These are phyloP conservation scores for Picochlorum costavermella DNA, from an alignment of 139 green algal genomes.

Conservation along the genomic window DNA sequence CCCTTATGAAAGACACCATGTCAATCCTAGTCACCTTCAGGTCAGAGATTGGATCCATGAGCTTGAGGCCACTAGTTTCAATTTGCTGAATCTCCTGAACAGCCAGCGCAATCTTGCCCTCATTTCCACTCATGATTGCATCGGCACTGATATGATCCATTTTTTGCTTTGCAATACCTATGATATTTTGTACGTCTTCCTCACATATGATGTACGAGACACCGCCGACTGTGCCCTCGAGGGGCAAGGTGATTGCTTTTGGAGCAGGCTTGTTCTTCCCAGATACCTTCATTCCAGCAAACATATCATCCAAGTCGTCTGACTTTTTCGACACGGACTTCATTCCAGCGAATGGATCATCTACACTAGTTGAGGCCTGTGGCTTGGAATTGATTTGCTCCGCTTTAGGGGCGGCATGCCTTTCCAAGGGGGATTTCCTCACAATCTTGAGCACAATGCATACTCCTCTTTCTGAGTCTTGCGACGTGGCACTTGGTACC, in stretches of 20 bases:
- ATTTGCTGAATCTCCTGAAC: slow-evolving; percentile 30
- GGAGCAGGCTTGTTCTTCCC: background rate
- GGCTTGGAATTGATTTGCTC: background rate
- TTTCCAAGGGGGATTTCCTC: slow-evolving; percentile 22
- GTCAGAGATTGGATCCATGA: slow-evolving; percentile 33
- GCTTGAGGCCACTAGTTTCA: background rate
- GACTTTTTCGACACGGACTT: background rate
- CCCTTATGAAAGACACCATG: slow-evolving; percentile 19
- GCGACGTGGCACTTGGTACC: background rate
- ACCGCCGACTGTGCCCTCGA: slow-evolving; percentile 45
- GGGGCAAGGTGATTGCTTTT: slow-evolving; percentile 40
- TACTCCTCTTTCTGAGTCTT: background rate
- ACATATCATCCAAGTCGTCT: slow-evolving; percentile 14
- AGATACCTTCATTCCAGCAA: slow-evolving; percentile 10
- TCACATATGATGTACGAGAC: slow-evolving; percentile 40
- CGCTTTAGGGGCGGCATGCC: background rate
- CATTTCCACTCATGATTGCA: slow-evolving; percentile 18
- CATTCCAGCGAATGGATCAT: background rate
- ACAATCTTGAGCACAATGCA: slow-evolving; percentile 28
- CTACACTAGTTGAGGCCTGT: background rate
- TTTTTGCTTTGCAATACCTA: slow-evolving; percentile 52
- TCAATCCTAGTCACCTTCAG: slow-evolving; percentile 38
- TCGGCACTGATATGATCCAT: slow-evolving; percentile 40
- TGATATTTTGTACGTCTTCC: slow-evolving; percentile 21
- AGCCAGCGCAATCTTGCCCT: slow-evolving; percentile 16